Evolutionary conservation across 768 basidiomycete species (phyloP), one percentile per base, ranked within the genome.

Genomic region (Phaeotremella fagi): DNA sequence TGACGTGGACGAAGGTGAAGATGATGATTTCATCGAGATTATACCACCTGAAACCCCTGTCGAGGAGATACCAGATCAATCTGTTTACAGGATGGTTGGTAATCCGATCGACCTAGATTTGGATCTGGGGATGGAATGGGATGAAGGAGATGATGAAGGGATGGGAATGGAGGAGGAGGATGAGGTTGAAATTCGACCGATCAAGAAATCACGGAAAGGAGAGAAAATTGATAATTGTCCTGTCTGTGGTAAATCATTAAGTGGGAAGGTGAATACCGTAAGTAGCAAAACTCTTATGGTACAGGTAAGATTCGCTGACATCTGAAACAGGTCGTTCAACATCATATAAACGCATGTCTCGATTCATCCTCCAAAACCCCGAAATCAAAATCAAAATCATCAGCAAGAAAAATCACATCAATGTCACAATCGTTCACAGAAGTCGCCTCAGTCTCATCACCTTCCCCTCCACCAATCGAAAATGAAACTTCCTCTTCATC

Each of bases 71-170:
- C 29, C 50, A 35, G 26, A 18, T 7, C 23, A n/a, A 35, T 16
- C 33, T 12, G 11, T 25, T 3, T 28, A 38, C 14, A 23, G 20
- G 4, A 15, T 12, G 7, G 23, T n/a, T n/a, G 25, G 23, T 4
- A 5, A 7, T 45, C 11, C n/a, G 42, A 38, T 2, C 47, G 41
- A 41, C 24, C 27, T 55, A 42, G 33, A 33, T 20, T 28, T 57
- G 31, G 62, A 64, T 54, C 37, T 61, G 15, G 77, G 76, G 16
- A 80, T 80, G 27, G 82, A 83, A 5, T 88, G 87, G 87, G 81
- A 77, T 37, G 82, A 77, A 63, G 86, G 82, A 11, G 87, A 89
- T 60, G 88, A 90, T 59, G 88, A 85, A 70, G 70, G 79, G 5
- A 73, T 70, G 52, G 60, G 72, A 18, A 64, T 75, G 50, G 73